Conservation (phyloP, 2,329 filamentous ascomycete genomes). For the Fusarium sp. region DNA sequence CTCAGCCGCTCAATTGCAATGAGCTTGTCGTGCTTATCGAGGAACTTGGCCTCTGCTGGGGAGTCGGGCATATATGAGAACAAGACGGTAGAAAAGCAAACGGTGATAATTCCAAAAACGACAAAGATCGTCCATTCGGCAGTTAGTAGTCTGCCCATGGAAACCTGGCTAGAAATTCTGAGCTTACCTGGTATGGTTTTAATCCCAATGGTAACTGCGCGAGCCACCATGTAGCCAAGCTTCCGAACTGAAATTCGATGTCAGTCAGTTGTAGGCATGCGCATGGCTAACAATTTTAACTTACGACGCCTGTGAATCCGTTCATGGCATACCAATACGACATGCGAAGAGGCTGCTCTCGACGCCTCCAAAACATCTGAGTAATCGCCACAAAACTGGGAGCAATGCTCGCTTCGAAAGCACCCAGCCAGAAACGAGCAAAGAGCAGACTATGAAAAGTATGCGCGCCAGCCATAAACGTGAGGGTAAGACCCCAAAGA, state of each 20-base stretch:
- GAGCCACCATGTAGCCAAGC: conserved; percentile 41
- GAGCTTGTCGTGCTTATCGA: conserved; percentile 69
- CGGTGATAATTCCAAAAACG: conserved; percentile 58
- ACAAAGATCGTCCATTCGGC: conserved; percentile 49
- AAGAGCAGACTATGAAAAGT: conserved; percentile 63
- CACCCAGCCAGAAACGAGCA: conserved; percentile 62
- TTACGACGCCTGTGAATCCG: conserved; percentile 35
- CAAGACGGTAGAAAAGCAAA: conserved; percentile 64
- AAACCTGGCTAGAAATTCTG: accelerated
- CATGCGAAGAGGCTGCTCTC: conserved; percentile 52
- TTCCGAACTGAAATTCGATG: conserved; percentile 26
- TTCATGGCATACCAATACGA: conserved; percentile 45
- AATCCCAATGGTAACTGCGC: conserved; percentile 32
- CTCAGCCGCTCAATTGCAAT: conserved; percentile 71
- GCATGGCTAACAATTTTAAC: accelerated
- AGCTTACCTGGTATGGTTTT: conserved; percentile 33
- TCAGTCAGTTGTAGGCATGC: background rate
- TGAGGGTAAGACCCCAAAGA: conserved; percentile 67
- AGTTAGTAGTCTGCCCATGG: accelerated
- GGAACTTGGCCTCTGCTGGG: conserved; percentile 71
- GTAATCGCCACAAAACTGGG: conserved; percentile 53
- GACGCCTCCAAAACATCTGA: conserved; percentile 56
- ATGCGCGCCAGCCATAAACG: conserved; percentile 67
- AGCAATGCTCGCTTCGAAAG: conserved; percentile 63
- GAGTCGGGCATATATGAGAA: conserved; percentile 75